phyloP scores from a whole-genome alignment of 495 filamentous ascomycete genomes.

The Aspergillus cristatus region DNA sequence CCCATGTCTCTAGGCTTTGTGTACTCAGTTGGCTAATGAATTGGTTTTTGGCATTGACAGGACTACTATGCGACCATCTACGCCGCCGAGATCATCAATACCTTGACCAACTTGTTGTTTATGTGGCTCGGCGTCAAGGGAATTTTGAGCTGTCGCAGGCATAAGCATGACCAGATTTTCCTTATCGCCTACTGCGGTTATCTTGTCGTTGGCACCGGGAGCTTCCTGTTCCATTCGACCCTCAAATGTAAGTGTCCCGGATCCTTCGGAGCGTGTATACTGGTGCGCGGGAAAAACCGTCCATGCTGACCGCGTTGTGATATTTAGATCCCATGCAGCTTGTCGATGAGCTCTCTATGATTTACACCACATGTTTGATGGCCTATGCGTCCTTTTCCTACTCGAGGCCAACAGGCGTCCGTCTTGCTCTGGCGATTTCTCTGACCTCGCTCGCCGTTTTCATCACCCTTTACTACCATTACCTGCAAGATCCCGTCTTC shows the following conservation, averaged over 20 bases:
- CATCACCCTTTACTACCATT: slow-evolving; percentile 89
- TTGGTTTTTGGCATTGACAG: slow-evolving; percentile 18
- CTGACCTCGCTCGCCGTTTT: slow-evolving; percentile 59
- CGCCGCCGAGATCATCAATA: slow-evolving; percentile 58
- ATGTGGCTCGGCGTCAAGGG: slow-evolving; percentile 65
- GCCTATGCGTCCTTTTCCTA: slow-evolving; percentile 80
- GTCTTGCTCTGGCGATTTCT: slow-evolving; percentile 47
- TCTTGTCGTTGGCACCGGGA: slow-evolving; percentile 69
- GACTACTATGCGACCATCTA: slow-evolving; percentile 55
- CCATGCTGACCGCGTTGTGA: slow-evolving; percentile 10
- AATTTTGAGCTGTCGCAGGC: slow-evolving; percentile 55
- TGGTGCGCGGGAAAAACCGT: background rate
- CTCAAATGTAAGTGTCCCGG: slow-evolving; percentile 63
- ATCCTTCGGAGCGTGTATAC: background rate
- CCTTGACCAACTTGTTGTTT: slow-evolving; percentile 75
- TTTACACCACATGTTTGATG: slow-evolving; percentile 95
- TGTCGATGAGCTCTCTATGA: slow-evolving; percentile 94
- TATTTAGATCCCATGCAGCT: slow-evolving; percentile 88
- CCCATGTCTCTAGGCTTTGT: background rate
- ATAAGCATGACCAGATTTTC: slow-evolving; percentile 68
- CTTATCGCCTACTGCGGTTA: slow-evolving; percentile 63
- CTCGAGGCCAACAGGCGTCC: slow-evolving; percentile 45
- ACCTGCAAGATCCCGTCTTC: slow-evolving; percentile 84
- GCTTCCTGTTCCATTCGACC: slow-evolving; percentile 74
- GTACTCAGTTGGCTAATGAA: background rate